A percentile compares a stretch with the other conserved stretches of the same genome.
Evolutionary conservation across 352 stramenopile species (phyloP).

Genomic region (Phytophthora multivora): DNA sequence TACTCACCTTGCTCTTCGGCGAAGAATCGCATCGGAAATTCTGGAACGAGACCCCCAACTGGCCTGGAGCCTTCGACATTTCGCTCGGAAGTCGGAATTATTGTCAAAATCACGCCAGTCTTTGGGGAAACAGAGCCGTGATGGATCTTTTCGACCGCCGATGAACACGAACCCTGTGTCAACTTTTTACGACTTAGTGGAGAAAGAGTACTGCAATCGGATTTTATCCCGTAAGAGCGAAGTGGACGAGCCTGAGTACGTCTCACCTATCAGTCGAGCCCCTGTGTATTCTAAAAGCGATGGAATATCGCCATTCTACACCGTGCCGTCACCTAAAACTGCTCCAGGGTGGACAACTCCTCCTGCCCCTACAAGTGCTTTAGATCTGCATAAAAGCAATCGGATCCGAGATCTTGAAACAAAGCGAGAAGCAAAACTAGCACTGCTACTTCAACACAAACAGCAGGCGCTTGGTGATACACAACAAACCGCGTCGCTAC

Average conservation of each 20-base stretch:
- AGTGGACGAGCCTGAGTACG: slow-evolving; percentile 16
- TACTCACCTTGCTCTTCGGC: slow-evolving; percentile 32
- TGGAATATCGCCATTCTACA: slow-evolving; percentile 2
- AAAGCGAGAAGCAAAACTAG: slow-evolving; percentile 55
- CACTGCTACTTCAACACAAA: slow-evolving; percentile 56
- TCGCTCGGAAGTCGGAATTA: slow-evolving; percentile 24
- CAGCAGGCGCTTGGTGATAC: slow-evolving; percentile 63
- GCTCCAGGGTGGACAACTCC: slow-evolving; percentile 3
- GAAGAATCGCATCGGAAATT: slow-evolving; percentile 37
- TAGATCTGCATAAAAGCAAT: slow-evolving; percentile 54
- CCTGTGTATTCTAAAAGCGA: slow-evolving; percentile 13
- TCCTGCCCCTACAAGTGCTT: background rate
- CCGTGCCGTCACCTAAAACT: slow-evolving; percentile 8
- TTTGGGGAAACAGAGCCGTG: slow-evolving; percentile 3
- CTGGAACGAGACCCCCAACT: slow-evolving; percentile 47
- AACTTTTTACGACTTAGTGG: slow-evolving; percentile 49
- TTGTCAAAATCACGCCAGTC: slow-evolving; percentile 7
- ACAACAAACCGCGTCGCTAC: slow-evolving; percentile 51
- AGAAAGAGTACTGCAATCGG: slow-evolving; percentile 26
- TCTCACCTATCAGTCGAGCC: slow-evolving; percentile 1
- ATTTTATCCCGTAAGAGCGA: slow-evolving; percentile 1
- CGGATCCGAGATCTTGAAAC: slow-evolving; percentile 64
- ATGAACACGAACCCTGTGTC: slow-evolving; percentile 25
- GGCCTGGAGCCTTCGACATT: slow-evolving; percentile 30
- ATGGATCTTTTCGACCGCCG: slow-evolving; percentile 2